These are phyloP conservation scores for Meyerozyma sp. DNA, from an alignment of 1,139 yeast species.

Conservation along the genomic window DNA sequence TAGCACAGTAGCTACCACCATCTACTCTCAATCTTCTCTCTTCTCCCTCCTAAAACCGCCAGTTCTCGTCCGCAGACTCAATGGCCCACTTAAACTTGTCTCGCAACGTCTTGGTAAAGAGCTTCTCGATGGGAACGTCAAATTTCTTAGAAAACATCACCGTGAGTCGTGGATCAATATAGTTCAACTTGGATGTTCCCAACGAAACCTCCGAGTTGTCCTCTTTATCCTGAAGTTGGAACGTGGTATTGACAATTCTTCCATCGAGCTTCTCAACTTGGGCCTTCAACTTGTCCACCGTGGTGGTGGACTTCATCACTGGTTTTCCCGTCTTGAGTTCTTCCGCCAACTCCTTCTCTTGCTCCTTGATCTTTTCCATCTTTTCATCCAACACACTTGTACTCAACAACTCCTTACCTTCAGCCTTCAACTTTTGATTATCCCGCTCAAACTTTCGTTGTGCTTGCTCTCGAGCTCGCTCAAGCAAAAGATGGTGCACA, in stretches of 20 bases:
- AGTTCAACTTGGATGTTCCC: conserved; percentile 90
- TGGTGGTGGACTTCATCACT: conserved; percentile 44
- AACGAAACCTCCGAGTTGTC: conserved; percentile 92
- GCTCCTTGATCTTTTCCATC: conserved; percentile 53
- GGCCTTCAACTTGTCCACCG: conserved; percentile 69
- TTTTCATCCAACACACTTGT: conserved; percentile 56
- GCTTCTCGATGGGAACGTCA: conserved; percentile 85
- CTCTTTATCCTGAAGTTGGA: conserved; percentile 85
- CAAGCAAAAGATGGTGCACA: conserved; percentile 52
- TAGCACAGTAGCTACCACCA: neutral
- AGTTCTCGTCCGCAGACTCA: conserved; percentile 79
- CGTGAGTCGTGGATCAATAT: conserved; percentile 90
- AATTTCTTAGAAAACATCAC: conserved; percentile 86
- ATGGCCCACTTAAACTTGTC: conserved; percentile 97
- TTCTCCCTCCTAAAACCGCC: conserved; percentile 56
- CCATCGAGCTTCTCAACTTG: conserved; percentile 71
- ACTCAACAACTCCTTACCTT: conserved; percentile 48
- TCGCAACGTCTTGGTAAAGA: conserved; percentile 84
- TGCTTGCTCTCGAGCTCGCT: conserved; percentile 59
- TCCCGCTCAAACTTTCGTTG: conserved; percentile 68
- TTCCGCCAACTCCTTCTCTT: conserved; percentile 45
- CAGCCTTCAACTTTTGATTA: conserved; percentile 63
- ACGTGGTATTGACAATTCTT: conserved; percentile 61
- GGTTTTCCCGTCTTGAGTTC: conserved; percentile 64
- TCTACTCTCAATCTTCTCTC: too few species aligned